Evolutionary conservation across 2,329 filamentous ascomycete genomes (phyloP), one percentile per base, ranked within the genome.

Genomic region (Beauveria pseudobassiana): DNA sequence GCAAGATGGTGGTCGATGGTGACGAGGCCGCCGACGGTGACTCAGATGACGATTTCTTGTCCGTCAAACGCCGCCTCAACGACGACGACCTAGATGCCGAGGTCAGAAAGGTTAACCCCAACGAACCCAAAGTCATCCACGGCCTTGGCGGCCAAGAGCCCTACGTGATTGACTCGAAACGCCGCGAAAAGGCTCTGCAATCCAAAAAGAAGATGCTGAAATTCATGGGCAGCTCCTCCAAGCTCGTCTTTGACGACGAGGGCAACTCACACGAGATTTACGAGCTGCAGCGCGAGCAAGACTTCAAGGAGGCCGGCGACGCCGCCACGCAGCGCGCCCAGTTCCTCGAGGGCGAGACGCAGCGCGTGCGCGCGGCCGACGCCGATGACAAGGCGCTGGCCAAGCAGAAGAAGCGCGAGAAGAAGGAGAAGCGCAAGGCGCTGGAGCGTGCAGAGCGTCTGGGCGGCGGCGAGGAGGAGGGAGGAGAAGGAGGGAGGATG

Each of bases 131-230:
- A 74, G 80, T 87, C 2, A 81, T 97, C 54, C 76, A 83, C 45
- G 82, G 88, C 1, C 80, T 89, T 14, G 87, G 87, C 49, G 87
- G 87, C 64, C 85, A 89, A 54, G 85, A 89, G 30, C 85, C 90
- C 2, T 81, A 96, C 50, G 78, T 96, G 22, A 86, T 99, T 64
- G 95, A 99, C 77, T 96, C 92, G 14, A 96, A 98, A 74, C 91
- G 95, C 26, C 88, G 92, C 67, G 93, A 96, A 76, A 98, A 97
- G 78, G 83, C 96, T n/a, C 84, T 98, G 66, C 89, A 89, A 70
- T 96, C 90, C 22, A 98, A 97, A 81, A 96, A 96, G 82, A 90
- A 96, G 75, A 84, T 97, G 66, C 83, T 91, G 71, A 95, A 96
- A 72, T 90, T 91, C 79, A 96, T 92, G 79, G 90, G 91, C 70